Percentiles rank a stretch among this genome's conserved stretches.
Evolutionary conservation across 2,329 filamentous ascomycete genomes (phyloP).

Genomic region (Decorospora gaudefroyi): DNA sequence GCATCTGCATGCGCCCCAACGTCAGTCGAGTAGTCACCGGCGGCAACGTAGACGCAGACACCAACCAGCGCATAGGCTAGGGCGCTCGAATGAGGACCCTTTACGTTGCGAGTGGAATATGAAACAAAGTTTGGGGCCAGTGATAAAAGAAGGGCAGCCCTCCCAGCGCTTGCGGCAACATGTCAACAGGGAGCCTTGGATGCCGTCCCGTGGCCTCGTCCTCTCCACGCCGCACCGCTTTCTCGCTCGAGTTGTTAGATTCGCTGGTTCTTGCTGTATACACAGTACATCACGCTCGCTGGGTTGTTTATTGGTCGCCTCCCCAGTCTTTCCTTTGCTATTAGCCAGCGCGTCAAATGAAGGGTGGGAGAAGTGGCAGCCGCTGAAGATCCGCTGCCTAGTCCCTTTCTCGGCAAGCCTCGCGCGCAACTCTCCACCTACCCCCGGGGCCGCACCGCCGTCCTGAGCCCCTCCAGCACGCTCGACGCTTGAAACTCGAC

Average conservation of each 20-base stretch:
- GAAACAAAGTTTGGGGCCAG: conserved; percentile 36
- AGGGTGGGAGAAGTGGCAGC: conserved; percentile 13
- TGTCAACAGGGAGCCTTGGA: conserved; percentile 13
- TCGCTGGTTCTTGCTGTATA: conserved; percentile 11
- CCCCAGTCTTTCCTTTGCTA: conserved; percentile 1
- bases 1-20: conserved; percentile 4
- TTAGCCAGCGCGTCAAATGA: conserved; percentile 11
- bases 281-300: too few relatives aligned
- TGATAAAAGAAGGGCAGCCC: conserved; percentile 31
- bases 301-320: conserved; percentile 10
- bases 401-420: conserved; percentile 38
- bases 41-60: conserved; percentile 19
- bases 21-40: conserved; percentile 10
- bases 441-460: conserved; percentile 25
- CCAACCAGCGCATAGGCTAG: conserved; percentile 20
- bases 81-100: conserved; percentile 32
- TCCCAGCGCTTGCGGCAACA: conserved; percentile 38
- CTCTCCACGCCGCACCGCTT: conserved; percentile 24
- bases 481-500: conserved; percentile 32
- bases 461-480: conserved; percentile 30
- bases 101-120: conserved; percentile 34
- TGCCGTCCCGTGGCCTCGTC: conserved; percentile 17
- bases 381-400: conserved; percentile 22
- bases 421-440: conserved; percentile 39
- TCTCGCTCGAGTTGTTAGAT: conserved; percentile 8